phyloP scores from a whole-genome alignment of 2,329 filamentous ascomycete genomes.

The Colletotrichum lindemuthianum region DNA sequence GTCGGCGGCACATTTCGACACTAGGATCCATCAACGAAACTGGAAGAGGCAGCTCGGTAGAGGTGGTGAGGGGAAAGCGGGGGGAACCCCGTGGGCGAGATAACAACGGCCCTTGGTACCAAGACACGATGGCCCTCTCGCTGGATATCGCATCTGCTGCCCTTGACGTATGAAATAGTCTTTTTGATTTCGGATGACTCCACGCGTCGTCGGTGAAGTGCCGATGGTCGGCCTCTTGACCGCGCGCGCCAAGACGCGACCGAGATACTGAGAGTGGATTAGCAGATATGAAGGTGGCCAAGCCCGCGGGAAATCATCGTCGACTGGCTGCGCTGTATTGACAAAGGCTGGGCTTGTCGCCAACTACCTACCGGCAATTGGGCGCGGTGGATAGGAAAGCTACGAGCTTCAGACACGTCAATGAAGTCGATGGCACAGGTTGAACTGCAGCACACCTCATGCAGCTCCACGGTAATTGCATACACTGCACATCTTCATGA shows the following conservation, averaged over 20 bases:
- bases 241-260: slow-evolving; percentile 16
- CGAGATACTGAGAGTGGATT: not conserved
- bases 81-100: slow-evolving; percentile 21
- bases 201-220: slow-evolving; percentile 18
- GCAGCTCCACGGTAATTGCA: no score
- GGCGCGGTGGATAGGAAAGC: not conserved
- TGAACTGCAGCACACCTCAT: no score
- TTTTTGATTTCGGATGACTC: slow-evolving; percentile 1
- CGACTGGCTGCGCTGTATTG: not conserved
- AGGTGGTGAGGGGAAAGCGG: slow-evolving; percentile 35
- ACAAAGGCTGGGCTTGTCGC: not conserved
- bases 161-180: slow-evolving; percentile 29
- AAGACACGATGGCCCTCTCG: slow-evolving; percentile 16
- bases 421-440: no score
- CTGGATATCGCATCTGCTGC: slow-evolving; percentile 11
- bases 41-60: slow-evolving; percentile 34
- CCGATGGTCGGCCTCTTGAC: slow-evolving; percentile 25
- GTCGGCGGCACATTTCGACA: not conserved
- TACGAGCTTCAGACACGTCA: no score
- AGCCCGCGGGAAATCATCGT: slow-evolving; percentile 10
- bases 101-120: slow-evolving; percentile 26
- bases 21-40: slow-evolving; percentile 29
- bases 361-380: not conserved
- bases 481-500: no score
- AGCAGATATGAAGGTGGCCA: slow-evolving; percentile 8